Percentiles rank a stretch among this genome's conserved stretches.
These are phyloP conservation scores for Coccomyxa subellipsoidea DNA, from an alignment of 163 green algal genomes.

Conservation along the genomic window DNA sequence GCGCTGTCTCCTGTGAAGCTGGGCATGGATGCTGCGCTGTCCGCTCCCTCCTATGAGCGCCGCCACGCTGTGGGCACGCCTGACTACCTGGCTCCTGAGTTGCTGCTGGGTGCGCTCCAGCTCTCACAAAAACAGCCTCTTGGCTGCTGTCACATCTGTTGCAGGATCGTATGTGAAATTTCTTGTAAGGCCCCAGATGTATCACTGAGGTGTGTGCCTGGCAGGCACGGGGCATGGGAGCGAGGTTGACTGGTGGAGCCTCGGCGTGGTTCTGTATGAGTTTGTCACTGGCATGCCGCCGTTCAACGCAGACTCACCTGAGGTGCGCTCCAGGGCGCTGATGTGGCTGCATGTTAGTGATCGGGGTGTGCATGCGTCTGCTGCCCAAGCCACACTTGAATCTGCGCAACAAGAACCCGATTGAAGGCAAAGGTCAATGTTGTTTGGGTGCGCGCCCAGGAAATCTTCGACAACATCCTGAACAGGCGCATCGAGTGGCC, in stretches of 20 bases:
- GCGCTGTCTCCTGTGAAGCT: conserved; percentile 1
- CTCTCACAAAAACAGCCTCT: background rate
- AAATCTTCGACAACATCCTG: conserved; percentile 95
- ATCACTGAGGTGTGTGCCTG: background rate
- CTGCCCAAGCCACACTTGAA: too few relatives aligned
- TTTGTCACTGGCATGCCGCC: conserved; percentile 65
- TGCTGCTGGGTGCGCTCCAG: conserved; percentile 60
- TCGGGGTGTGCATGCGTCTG: too few relatives aligned
- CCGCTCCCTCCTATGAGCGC: conserved; percentile 8
- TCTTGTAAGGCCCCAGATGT: too few relatives aligned
- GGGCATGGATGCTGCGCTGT: background rate
- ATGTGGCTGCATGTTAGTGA: too few relatives aligned
- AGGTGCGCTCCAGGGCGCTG: conserved; percentile 32
- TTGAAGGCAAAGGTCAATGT: background rate
- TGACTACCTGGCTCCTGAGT: conserved; percentile 89
- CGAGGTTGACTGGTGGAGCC: conserved; percentile 73
- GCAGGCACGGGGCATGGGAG: conserved; percentile 65
- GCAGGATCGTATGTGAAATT: too few relatives aligned
- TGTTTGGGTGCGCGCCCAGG: conserved; percentile 15
- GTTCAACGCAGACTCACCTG: conserved; percentile 82
- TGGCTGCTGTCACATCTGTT: background rate
- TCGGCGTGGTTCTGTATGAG: conserved; percentile 71
- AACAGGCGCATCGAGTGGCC: conserved; percentile 75
- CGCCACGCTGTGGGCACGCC: conserved; percentile 69
- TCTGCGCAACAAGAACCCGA: too few relatives aligned